A percentile compares a stretch with the other conserved stretches of the same genome.
phyloP scores from a whole-genome alignment of 306 rosid species.

The Coriaria nepalensis region DNA sequence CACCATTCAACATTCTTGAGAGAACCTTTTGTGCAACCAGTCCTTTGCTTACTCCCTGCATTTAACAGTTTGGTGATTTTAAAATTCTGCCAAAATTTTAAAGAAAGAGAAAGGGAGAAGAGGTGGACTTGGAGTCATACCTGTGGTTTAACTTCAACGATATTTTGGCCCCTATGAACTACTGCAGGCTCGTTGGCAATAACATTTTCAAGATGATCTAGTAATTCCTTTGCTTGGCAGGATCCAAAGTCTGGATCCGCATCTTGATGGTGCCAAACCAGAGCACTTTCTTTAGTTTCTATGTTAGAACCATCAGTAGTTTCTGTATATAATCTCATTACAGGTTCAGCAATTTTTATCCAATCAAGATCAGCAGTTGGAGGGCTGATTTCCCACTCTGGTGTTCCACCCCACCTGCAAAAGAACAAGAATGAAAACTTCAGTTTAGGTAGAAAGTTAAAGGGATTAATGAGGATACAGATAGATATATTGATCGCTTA shows the following conservation, averaged over 20 bases:
- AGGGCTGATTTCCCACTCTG: conserved; percentile 13
- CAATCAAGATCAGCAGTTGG: conserved; percentile 15
- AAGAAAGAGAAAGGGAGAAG: not conserved
- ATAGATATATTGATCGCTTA: not conserved
- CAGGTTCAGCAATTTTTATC: conserved; percentile 16
- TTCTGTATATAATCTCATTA: conserved; percentile 12
- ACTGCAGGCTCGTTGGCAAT: conserved; percentile 15
- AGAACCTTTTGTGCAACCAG: conserved; percentile 16
- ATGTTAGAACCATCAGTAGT: conserved; percentile 17
- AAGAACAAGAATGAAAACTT: not conserved
- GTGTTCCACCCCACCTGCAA: conserved; percentile 18
- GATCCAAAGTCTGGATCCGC: conserved; percentile 19
- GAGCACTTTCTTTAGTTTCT: conserved; percentile 16
- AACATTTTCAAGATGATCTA: conserved; percentile 17
- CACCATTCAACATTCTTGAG: conserved; percentile 11
- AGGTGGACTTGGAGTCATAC: conserved; percentile 1
- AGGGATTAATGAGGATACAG: not conserved
- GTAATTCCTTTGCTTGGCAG: conserved; percentile 17
- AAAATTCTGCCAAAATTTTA: not conserved
- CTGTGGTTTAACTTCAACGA: conserved; percentile 19
- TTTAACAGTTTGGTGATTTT: conserved; percentile 5
- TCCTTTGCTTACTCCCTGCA: conserved; percentile 19
- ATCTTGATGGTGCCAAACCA: conserved; percentile 18
- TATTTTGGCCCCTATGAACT: conserved; percentile 14
- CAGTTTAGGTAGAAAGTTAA: not conserved